A percentile compares a stretch with the other conserved stretches of the same genome.
Conservation (phyloP, 345 rosid genomes). For the Acer campestre region DNA sequence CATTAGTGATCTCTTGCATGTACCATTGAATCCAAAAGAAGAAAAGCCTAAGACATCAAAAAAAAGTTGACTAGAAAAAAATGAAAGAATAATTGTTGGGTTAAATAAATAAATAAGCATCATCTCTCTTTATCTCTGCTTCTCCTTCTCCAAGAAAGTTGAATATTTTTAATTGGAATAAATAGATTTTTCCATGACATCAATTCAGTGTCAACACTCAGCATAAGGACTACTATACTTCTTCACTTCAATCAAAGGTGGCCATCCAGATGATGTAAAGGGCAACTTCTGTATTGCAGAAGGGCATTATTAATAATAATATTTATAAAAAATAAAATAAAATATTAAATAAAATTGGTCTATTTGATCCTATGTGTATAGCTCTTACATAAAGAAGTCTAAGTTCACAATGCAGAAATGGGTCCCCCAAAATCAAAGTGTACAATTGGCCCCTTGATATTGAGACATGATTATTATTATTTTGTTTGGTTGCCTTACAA, state of each 20-base stretch:
- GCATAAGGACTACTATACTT: not conserved
- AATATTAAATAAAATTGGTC: not conserved
- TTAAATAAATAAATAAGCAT: not conserved
- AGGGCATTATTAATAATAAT: conserved; percentile 19
- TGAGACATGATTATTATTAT: not conserved
- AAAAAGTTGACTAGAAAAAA: not conserved
- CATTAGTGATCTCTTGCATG: conserved; percentile 18
- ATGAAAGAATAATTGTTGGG: not conserved
- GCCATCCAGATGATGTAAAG: conserved; percentile 25
- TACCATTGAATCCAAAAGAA: conserved; percentile 27
- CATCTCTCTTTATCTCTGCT: not conserved
- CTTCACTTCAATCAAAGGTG: conserved; percentile 9
- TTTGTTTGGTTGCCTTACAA: not conserved
- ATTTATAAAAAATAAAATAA: too few species aligned
- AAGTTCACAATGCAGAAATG: not conserved
- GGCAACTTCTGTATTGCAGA: conserved; percentile 23
- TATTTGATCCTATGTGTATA: not conserved
- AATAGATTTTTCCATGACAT: not conserved
- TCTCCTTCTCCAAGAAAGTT: not conserved
- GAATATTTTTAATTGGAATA: not conserved
- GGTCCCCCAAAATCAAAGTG: not conserved
- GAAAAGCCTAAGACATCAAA: not conserved
- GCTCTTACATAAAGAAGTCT: not conserved
- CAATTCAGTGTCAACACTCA: conserved; percentile 25
- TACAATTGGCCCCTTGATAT: not conserved